phyloP scores from a whole-genome alignment of 2,329 filamentous ascomycete species.

The Colletotrichum sp. region DNA sequence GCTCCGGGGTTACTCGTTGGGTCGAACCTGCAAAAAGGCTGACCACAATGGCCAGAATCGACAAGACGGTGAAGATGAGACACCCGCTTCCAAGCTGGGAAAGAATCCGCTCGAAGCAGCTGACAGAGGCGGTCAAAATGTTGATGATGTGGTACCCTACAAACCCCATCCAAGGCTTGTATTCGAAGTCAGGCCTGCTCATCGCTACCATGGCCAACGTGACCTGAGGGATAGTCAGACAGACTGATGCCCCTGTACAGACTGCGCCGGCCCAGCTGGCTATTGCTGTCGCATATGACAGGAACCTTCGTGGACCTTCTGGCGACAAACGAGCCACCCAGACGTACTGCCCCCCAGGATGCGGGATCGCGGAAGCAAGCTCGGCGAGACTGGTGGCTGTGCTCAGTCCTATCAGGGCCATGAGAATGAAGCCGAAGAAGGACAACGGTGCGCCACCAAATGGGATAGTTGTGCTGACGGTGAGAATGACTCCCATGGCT shows the following conservation, averaged over 20 bases:
- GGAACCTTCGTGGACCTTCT: conserved; percentile 11
- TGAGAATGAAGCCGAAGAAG: conserved; percentile 29
- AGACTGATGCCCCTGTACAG: conserved; percentile 26
- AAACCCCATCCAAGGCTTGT: conserved; percentile 30
- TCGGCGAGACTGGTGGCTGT: conserved; percentile 29
- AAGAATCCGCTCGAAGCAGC: conserved; percentile 26
- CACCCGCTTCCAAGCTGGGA: conserved; percentile 27
- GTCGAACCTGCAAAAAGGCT: conserved; percentile 28
- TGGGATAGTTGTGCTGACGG: conserved; percentile 23
- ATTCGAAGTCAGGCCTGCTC: conserved; percentile 25
- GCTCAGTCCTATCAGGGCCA: conserved; percentile 25
- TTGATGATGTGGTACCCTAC: conserved; percentile 29
- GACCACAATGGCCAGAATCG: conserved; percentile 25
- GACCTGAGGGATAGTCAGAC: conserved; percentile 25
- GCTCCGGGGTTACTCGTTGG: conserved; percentile 13
- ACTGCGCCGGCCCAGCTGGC: conserved; percentile 30
- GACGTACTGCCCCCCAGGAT: conserved; percentile 31
- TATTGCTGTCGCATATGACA: conserved; percentile 25
- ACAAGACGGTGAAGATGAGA: conserved; percentile 27
- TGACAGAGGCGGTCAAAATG: conserved; percentile 20
- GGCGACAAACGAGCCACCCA: conserved; percentile 28
- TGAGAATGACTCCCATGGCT: conserved; percentile 24
- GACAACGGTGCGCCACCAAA: conserved; percentile 27
- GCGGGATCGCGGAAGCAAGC: conserved; percentile 30
- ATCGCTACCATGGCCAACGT: conserved; percentile 25